phyloP scores from a whole-genome alignment of 805 yeast species.

The Hanseniaspora clermontiae region DNA sequence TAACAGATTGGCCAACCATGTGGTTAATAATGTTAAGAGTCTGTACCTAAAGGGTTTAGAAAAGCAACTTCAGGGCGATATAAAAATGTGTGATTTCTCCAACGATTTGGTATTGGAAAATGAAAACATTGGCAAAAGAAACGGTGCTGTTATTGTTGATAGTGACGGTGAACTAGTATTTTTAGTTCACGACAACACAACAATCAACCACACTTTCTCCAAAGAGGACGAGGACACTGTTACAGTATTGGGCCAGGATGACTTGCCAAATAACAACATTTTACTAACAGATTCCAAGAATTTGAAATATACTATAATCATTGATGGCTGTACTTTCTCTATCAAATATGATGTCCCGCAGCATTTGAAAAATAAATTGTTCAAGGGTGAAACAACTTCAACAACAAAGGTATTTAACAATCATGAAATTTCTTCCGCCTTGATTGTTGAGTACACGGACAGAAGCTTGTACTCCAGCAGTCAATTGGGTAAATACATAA shows the following conservation, averaged over 20 bases:
- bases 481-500: constrained; percentile 9
- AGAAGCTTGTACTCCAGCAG: neutral
- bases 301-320: neutral
- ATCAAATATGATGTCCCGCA: constrained; percentile 2
- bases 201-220: neutral
- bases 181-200: neutral
- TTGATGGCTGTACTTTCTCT: neutral
- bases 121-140: neutral
- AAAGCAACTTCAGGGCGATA: neutral
- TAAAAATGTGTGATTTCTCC: neutral
- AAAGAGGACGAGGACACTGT: neutral
- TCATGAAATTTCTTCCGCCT: neutral
- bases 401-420: neutral
- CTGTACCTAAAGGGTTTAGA: neutral
- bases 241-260: neutral
- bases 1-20: neutral
- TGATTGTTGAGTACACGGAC: constrained; percentile 7
- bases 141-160: neutral
- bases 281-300: constrained; percentile 1
- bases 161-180: neutral
- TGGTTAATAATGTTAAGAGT: neutral
- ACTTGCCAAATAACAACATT: neutral
- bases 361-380: constrained; percentile 3
- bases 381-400: neutral
- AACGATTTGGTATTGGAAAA: constrained; percentile 8